Evolutionary conservation across 345 rosid species (phyloP).

Genomic region (Stellera chamaejasme): DNA sequence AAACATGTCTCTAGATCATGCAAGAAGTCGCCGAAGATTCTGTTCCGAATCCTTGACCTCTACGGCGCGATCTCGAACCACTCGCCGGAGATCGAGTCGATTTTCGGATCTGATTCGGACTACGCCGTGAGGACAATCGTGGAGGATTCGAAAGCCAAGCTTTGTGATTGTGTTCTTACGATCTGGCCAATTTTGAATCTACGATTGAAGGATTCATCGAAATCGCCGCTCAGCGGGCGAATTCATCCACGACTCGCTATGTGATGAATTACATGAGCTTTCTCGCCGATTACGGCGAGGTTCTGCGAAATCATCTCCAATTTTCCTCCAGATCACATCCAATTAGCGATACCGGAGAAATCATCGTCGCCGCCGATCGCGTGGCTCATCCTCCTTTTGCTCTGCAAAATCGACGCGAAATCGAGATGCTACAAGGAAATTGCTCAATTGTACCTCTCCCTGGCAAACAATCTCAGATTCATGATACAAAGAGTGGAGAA

Average conservation of each 20-base stretch:
- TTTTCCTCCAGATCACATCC: slow-evolving; percentile 25
- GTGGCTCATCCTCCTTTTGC: slow-evolving; percentile 61
- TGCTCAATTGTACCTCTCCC: slow-evolving; percentile 66
- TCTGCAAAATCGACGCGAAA: slow-evolving; percentile 77
- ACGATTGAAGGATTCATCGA: slow-evolving; percentile 47
- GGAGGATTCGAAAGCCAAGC: slow-evolving; percentile 37
- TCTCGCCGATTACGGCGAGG: slow-evolving; percentile 40
- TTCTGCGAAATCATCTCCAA: slow-evolving; percentile 50
- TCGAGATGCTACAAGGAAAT: slow-evolving; percentile 61
- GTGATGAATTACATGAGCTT: slow-evolving; percentile 61
- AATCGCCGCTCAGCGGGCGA: slow-evolving; percentile 39
- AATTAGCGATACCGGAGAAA: slow-evolving; percentile 39
- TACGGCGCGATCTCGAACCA: too few species aligned
- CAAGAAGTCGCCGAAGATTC: slow-evolving; percentile 46
- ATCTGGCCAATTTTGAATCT: slow-evolving; percentile 44
- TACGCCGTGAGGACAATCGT: too few species aligned
- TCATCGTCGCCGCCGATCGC: slow-evolving; percentile 27
- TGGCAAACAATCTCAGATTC: slow-evolving; percentile 73
- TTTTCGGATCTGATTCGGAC: slow-evolving; percentile 57
- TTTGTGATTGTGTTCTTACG: slow-evolving; percentile 34
- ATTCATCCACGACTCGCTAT: slow-evolving; percentile 57
- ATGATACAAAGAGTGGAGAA: slow-evolving; percentile 42
- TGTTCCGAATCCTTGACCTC: slow-evolving; percentile 56
- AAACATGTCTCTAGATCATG: slow-evolving; percentile 49
- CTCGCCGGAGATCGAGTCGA: slow-evolving; percentile 62